phyloP scores from a whole-genome alignment of 208 protist genomes.

The Leishmania arabica region DNA sequence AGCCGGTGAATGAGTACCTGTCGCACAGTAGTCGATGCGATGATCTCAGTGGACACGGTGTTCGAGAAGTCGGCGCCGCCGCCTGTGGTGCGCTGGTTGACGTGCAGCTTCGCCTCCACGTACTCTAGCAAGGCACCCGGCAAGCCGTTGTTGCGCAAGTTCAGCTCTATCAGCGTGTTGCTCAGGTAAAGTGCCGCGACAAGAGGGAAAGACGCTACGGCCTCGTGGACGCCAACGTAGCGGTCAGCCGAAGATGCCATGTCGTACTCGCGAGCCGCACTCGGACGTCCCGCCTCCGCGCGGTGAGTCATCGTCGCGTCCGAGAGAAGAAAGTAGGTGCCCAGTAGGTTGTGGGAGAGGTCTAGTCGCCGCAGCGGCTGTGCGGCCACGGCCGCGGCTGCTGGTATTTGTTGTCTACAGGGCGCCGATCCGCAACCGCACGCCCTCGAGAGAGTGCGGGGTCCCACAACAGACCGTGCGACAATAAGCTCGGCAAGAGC shows the following conservation, averaged over 20 bases:
- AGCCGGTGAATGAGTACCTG: neutral
- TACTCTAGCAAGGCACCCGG: constrained; percentile 40
- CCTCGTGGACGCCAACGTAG: constrained; percentile 2
- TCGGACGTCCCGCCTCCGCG: neutral
- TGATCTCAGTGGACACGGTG: neutral
- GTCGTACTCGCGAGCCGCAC: neutral
- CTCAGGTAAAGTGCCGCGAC: constrained; percentile 62
- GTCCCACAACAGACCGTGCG: neutral
- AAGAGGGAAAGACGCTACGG: constrained; percentile 40
- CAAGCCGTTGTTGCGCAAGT: constrained; percentile 49
- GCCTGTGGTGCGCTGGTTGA: constrained; percentile 36
- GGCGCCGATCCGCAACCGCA: neutral
- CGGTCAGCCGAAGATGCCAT: neutral
- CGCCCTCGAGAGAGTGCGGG: constrained; percentile 11
- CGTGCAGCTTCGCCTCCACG: constrained; percentile 56
- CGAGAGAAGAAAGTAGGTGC: constrained; percentile 17
- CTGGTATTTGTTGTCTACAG: neutral
- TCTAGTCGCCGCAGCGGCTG: constrained; percentile 20
- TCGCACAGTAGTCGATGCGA: neutral
- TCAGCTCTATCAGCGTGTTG: constrained; percentile 43
- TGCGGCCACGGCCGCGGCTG: neutral
- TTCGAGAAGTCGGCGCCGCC: too few species aligned
- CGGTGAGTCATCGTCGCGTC: neutral
- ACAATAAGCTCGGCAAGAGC: constrained; percentile 62
- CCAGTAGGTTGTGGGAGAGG: constrained; percentile 35